Evolutionary conservation across 2,329 filamentous ascomycete species (phyloP).

Genomic region (Xylaria sp.): DNA sequence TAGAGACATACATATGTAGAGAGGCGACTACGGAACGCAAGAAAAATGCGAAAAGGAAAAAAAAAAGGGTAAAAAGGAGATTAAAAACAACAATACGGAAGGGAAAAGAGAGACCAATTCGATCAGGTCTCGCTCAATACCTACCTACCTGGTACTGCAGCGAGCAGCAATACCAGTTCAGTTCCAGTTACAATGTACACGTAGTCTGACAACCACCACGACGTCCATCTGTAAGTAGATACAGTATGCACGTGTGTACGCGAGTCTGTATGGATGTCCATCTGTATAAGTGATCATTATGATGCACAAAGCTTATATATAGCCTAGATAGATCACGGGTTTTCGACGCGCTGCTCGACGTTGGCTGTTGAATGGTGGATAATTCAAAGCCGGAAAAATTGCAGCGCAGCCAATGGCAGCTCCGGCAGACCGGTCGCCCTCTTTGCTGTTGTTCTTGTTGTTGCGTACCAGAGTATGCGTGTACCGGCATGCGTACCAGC

Average conservation of each 20-base stretch:
- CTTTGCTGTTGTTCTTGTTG: conserved; percentile 14
- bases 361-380: conserved; percentile 26
- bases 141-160: too few species aligned
- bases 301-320: conserved; percentile 6
- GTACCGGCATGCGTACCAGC: too few species aligned
- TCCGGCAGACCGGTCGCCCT: conserved; percentile 5
- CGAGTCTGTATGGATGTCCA: too few species aligned
- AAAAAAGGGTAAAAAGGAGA: too few species aligned
- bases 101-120: too few species aligned
- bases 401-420: conserved; percentile 4
- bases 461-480: neutral
- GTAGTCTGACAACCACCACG: conserved; percentile 9
- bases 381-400: conserved; percentile 22
- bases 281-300: conserved; percentile 2
- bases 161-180: too few species aligned
- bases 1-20: too few species aligned
- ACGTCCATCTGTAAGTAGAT: neutral
- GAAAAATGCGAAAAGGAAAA: neutral
- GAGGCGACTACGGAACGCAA: neutral
- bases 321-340: conserved; percentile 16
- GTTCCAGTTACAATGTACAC: too few species aligned
- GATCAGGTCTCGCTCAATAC: too few species aligned
- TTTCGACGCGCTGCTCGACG: neutral
- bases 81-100: too few species aligned
- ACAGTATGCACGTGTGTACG: neutral